phyloP scores from a whole-genome alignment of 192 early-diverging fungal species.

The Anaeromyces robustus region DNA sequence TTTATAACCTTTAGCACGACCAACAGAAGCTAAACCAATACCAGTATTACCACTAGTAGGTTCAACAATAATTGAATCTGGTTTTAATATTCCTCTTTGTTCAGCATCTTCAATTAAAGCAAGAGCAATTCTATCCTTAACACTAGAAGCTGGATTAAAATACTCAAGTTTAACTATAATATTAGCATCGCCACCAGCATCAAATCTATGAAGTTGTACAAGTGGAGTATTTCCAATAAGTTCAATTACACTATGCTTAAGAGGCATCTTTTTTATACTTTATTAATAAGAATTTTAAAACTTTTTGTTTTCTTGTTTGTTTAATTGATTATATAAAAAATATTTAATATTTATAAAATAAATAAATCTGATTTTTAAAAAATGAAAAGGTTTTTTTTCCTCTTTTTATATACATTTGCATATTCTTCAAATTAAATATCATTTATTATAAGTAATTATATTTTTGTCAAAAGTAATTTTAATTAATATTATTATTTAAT shows the following conservation, averaged over 20 bases:
- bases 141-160: slow-evolving; percentile 77
- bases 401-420: too few relatives aligned
- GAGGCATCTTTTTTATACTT: too few relatives aligned
- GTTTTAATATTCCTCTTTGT: slow-evolving; percentile 38
- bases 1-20: slow-evolving; percentile 76
- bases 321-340: too few relatives aligned
- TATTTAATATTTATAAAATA: too few relatives aligned
- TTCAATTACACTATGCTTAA: slow-evolving; percentile 45
- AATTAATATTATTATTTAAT: too few relatives aligned
- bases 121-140: slow-evolving; percentile 88
- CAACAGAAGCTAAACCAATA: slow-evolving; percentile 83
- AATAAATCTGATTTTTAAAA: too few relatives aligned
- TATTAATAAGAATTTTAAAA: too few relatives aligned
- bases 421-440: too few relatives aligned
- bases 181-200: slow-evolving; percentile 18
- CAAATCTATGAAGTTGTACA: slow-evolving; percentile 25
- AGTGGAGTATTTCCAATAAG: slow-evolving; percentile 88
- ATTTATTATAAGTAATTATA: too few relatives aligned
- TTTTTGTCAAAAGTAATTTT: too few relatives aligned
- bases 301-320: too few relatives aligned
- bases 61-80: slow-evolving; percentile 75
- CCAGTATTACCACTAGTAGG: slow-evolving; percentile 94
- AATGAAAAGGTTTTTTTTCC: too few relatives aligned
- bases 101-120: slow-evolving; percentile 72
- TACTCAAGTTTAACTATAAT: slow-evolving; percentile 70